Evolutionary conservation across 2,329 filamentous ascomycete species (phyloP), one percentile per base, ranked within the genome.

Genomic region (Didymella sp.): DNA sequence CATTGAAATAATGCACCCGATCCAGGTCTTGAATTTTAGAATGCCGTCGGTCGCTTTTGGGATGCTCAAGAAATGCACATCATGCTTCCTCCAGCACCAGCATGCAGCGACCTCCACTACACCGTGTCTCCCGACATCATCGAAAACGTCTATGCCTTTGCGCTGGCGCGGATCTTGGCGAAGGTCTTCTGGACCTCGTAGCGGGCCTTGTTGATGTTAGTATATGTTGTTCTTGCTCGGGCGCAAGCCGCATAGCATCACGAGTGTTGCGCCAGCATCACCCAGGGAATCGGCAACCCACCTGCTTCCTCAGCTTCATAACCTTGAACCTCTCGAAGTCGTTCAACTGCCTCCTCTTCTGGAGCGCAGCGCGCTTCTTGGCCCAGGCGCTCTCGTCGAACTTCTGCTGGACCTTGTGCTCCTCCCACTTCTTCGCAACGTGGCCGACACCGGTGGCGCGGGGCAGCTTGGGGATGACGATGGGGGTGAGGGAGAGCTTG

Each of bases 291-390:
- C 47, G 22, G 43, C 24, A 38, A 84, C 85, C 71, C 79, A 93
- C 91, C 89, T 97, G 93, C 89, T 99, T 99, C 90, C 94, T 96
- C 84, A 98, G 86, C 82, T 94, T 89, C 88, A 98, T 86, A 76
- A 98, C 95, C 91, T 99, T 97, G 92, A 98, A 99, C 81, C 95
- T 90, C 86, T 99, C 95, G 79, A 99, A 99, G 87, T 99, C 95
- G 82, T 89, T 96, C 71, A 99, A 86, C 76, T 87, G 87, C 84
- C 89, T 90, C 86, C 95, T 90, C 84, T 91, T 90, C 82, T 91
- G 86, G 75, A 87, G 86, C 83, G 91, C 89, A 73, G 88, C 87
- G 78, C 90, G 88, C 87, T 92, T 93, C 91, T 99, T 95, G 77
- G 93, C 92, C 89, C 90, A 96, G 81, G 87, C 87, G 85, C 87